Conservation (phyloP, 176 grass and related monocot genomes). For the Paspalum notatum region DNA sequence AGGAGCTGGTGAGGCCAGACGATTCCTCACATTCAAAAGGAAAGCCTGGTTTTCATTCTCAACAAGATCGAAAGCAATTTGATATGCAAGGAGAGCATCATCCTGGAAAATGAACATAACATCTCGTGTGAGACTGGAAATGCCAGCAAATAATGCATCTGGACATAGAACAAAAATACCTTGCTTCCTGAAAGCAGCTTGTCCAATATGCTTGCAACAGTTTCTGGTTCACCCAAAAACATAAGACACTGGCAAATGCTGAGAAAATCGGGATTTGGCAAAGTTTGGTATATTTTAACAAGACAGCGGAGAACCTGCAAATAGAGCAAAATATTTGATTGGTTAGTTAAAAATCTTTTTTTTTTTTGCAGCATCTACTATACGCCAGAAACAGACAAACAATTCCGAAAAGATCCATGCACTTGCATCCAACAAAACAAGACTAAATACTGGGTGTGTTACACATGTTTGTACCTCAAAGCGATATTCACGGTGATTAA, state of each 20-base stretch:
- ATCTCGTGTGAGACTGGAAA: conserved; percentile 27
- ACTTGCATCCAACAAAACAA: conserved; percentile 25
- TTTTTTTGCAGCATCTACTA: not conserved
- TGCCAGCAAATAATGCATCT: not conserved
- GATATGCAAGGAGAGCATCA: conserved; percentile 88
- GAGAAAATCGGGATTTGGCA: conserved; percentile 82
- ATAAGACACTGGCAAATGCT: conserved; percentile 98
- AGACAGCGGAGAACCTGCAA: conserved; percentile 84
- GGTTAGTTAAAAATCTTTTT: not conserved
- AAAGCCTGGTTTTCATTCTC: conserved; percentile 99
- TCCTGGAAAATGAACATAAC: conserved; percentile 67
- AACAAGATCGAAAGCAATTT: conserved; percentile 94
- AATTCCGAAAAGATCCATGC: conserved; percentile 7
- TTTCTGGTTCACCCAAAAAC: conserved; percentile 87
- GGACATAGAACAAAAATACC: conserved; percentile 55
- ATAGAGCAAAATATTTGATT: conserved; percentile 21
- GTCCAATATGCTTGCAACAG: conserved; percentile 84
- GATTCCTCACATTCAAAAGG: conserved; percentile 75
- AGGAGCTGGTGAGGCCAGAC: conserved; percentile 36
- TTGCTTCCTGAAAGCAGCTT: conserved; percentile 86
- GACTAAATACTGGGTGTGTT: not conserved
- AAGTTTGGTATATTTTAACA: conserved; percentile 90
- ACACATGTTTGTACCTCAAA: conserved; percentile 71
- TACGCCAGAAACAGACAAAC: not conserved
- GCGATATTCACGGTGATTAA: conserved; percentile 96